Evolutionary conservation across 2,329 filamentous ascomycete species (phyloP), one percentile per base, ranked within the genome.

Genomic region (Myriosclerotinia duriaeana): DNA sequence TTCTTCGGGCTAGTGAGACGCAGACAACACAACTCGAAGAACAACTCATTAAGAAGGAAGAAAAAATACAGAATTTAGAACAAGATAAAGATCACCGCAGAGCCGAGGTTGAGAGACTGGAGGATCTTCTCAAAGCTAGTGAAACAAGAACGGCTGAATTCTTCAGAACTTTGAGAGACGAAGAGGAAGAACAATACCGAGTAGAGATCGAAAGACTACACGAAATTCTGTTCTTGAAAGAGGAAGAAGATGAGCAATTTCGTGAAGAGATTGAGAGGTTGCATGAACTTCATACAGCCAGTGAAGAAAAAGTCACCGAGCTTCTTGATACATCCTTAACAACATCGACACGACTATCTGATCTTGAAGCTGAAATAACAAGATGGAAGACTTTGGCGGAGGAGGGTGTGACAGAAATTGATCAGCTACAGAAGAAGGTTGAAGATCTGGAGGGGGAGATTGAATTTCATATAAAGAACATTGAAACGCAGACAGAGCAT

Each of bases 21-120:
- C 58, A 52, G 9, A 50, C 34, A 5, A 61, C 58, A 2, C 58
- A 61, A 50, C 30, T 61, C 15, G 58, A 61, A 14, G 58, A 61
- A 20, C 20, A 38, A 38, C 44, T 61, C 44, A 52, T 8, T 11
- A 61, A 26, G 8, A 17, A 4, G 2, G 58, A 61, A 50, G 58
- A 61, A 17, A 61, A 2, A 61, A 50, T 40, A 11, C 58, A 8
- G 12, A 30, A 50, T 40, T 20, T 61, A 15, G 30, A 50, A 26
- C 8, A 50, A 6, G 58, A 52, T 15, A 50, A 38, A 5, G 58
- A 61, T 14, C 38, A 14, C 7, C 44, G 50, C n/a, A 48, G 38
- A 61, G 46, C 44, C 2, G 58, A 50, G 34, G 44, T n/a, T 4
- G 44, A 61, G 34, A 26, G 44, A 26, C n/a, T 61, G 14, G 34